Evolutionary conservation across 1,139 yeast genomes (phyloP).

Genomic region (Chernovozyma aurita): DNA sequence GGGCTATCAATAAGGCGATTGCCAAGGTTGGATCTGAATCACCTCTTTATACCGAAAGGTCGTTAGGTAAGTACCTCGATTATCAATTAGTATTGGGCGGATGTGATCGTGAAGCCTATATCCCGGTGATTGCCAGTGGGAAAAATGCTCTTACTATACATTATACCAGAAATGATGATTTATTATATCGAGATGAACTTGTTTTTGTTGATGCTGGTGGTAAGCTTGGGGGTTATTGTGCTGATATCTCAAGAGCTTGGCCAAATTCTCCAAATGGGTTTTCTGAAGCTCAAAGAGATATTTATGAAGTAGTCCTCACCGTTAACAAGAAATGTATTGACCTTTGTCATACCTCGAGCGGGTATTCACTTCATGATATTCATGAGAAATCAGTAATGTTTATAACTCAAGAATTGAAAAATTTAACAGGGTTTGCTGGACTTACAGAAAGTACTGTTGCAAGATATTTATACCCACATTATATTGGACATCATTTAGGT

Average conservation of each 20-base stretch:
- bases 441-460: slow-evolving; percentile 50
- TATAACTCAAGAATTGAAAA: slow-evolving; percentile 60
- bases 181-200: slow-evolving; percentile 68
- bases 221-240: slow-evolving; percentile 85
- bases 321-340: slow-evolving; percentile 79
- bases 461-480: slow-evolving; percentile 76
- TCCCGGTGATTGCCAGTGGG: slow-evolving; percentile 97
- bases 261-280: slow-evolving; percentile 72
- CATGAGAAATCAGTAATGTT: slow-evolving; percentile 64
- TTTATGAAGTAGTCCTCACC: slow-evolving; percentile 82
- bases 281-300: slow-evolving; percentile 71
- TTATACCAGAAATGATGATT: slow-evolving; percentile 84
- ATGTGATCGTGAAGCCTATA: slow-evolving; percentile 83
- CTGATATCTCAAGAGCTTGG: slow-evolving; percentile 97
- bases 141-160: slow-evolving; percentile 82
- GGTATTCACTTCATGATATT: slow-evolving; percentile 64
- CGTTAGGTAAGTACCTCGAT: slow-evolving; percentile 77
- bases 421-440: slow-evolving; percentile 59
- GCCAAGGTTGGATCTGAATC: slow-evolving; percentile 43
- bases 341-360: slow-evolving; percentile 50
- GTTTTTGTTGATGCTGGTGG: slow-evolving; percentile 97
- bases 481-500: slow-evolving; percentile 93
- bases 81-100: slow-evolving; percentile 83
- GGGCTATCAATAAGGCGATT: slow-evolving; percentile 81
- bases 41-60: slow-evolving; percentile 65